These are phyloP conservation scores for Stemphylium lycopersici DNA, from an alignment of 2,329 filamentous ascomycete species.

Conservation along the genomic window DNA sequence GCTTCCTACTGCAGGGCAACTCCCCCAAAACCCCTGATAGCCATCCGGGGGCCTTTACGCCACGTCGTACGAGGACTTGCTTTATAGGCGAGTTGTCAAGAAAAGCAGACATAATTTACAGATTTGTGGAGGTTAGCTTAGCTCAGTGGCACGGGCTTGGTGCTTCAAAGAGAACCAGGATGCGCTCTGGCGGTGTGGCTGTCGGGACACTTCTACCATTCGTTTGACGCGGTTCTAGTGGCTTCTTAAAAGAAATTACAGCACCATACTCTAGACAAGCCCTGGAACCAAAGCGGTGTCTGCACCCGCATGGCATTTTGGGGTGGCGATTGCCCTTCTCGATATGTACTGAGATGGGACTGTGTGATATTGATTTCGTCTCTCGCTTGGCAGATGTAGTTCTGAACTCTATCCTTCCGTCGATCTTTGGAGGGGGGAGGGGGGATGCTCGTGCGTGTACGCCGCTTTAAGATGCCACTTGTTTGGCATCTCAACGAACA, in stretches of 20 bases:
- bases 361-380: neutral
- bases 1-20: constrained; percentile 9
- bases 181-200: neutral
- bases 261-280: neutral
- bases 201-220: neutral
- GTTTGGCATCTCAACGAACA: neutral
- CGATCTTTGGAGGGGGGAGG: neutral
- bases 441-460: neutral
- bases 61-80: constrained; percentile 4
- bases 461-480: constrained; percentile 6
- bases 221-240: neutral
- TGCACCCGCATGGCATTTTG: neutral
- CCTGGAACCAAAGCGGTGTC: neutral
- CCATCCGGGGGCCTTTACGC: neutral
- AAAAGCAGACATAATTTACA: constrained; percentile 8
- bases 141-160: neutral
- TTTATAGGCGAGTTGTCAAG: constrained; percentile 2
- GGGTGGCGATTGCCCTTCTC: neutral
- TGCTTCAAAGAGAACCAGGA: neutral
- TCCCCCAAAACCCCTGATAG: neutral
- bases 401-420: neutral
- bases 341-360: neutral
- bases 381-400: constrained; percentile 7
- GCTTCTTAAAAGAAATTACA: neutral
- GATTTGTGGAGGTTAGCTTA: neutral